Evolutionary conservation across 2,329 filamentous ascomycete genomes (phyloP).

Genomic region (Capronia americana): DNA sequence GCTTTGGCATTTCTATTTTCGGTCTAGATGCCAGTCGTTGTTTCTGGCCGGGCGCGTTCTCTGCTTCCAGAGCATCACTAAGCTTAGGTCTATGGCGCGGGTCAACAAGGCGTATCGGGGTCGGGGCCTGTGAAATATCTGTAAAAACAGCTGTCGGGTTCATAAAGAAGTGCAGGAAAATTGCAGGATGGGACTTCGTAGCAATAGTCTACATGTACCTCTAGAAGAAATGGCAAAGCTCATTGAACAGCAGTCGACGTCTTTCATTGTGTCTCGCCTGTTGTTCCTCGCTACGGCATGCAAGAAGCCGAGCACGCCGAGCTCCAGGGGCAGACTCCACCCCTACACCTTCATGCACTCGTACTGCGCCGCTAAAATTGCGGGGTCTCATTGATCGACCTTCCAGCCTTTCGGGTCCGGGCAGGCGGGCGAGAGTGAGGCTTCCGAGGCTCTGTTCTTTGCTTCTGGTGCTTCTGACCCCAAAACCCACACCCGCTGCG

Average conservation of each 20-base stretch:
- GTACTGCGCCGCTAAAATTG: conserved; percentile 11
- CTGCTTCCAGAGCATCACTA: background rate
- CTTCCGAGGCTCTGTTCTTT: conserved; percentile 14
- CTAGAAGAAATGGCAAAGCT: background rate
- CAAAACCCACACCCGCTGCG: background rate
- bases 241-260: background rate
- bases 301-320: conserved; percentile 8
- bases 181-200: background rate
- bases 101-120: background rate
- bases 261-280: background rate
- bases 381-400: conserved; percentile 13
- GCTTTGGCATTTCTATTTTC: background rate
- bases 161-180: background rate
- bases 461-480: conserved; percentile 7
- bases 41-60: background rate
- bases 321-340: conserved; percentile 5
- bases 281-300: background rate
- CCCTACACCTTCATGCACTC: background rate
- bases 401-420: conserved; percentile 20
- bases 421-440: background rate
- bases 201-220: background rate
- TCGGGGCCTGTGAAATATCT: background rate
- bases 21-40: background rate
- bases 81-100: background rate
- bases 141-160: conserved; percentile 12